phyloP scores from a whole-genome alignment of 2,329 filamentous ascomycete genomes.

The Rutstroemia sp. region DNA sequence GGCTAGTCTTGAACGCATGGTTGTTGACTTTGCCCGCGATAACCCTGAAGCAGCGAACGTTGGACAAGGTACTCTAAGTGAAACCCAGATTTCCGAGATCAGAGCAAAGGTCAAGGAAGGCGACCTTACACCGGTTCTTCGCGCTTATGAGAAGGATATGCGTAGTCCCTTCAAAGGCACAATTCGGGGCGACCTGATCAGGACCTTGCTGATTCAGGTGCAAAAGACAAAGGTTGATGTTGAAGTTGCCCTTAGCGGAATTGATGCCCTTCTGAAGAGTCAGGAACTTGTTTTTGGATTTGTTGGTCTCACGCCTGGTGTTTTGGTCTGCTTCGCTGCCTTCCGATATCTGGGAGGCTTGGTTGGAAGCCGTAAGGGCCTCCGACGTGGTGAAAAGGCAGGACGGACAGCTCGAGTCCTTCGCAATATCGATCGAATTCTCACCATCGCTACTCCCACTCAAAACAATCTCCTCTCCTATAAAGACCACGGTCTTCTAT shows the following conservation, averaged over 20 bases:
- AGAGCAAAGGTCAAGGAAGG: conserved; percentile 78
- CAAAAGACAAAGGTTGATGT: conserved; percentile 99
- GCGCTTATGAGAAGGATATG: conserved; percentile 85
- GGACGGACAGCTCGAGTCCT: conserved; percentile 69
- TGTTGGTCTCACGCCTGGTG: conserved; percentile 83
- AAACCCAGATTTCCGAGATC: conserved; percentile 66
- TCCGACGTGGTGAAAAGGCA: conserved; percentile 56
- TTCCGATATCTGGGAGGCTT: conserved; percentile 63
- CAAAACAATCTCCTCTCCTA: conserved; percentile 74
- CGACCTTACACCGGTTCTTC: conserved; percentile 85
- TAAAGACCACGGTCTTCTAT: conserved; percentile 82
- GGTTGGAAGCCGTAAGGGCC: conserved; percentile 64
- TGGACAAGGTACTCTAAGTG: conserved; percentile 46
- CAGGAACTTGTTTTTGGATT: conserved; percentile 98
- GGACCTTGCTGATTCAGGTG: conserved; percentile 88
- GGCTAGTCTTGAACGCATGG: conserved; percentile 92
- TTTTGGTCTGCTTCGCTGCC: conserved; percentile 75
- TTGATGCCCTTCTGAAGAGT: conserved; percentile 88
- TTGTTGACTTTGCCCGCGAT: conserved; percentile 87
- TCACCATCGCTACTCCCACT: conserved; percentile 60
- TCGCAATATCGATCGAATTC: conserved; percentile 79
- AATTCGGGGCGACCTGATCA: conserved; percentile 76
- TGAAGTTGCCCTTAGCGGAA: conserved; percentile 91
- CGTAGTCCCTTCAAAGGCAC: conserved; percentile 75
- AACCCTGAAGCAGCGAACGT: conserved; percentile 56